Evolutionary conservation across 345 rosid species (phyloP), one percentile per base, ranked within the genome.

Genomic region (Citrus cavaleriei): DNA sequence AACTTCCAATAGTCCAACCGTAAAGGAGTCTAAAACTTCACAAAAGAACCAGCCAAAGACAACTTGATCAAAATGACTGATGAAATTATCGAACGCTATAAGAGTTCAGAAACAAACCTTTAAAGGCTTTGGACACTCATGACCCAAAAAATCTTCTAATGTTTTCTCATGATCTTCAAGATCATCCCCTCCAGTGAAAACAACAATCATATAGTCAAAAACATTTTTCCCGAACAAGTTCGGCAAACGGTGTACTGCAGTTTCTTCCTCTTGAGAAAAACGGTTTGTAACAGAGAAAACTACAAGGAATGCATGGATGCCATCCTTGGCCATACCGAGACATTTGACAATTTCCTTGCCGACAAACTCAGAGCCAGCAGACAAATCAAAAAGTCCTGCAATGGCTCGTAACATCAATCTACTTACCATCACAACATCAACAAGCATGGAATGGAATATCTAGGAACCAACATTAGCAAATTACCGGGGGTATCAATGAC

Each of bases 401-500:
- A 71, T 16, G n/a, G 61, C 40, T 72, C 37, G 35, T 5, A 22
- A 7, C 18, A 71, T 85, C 59, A 80, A 58, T 72, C 58, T 27
- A 59, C n/a, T 35, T 19, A 65, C 59, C 54, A 7, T 8, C 37
- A 70, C 24, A 40, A 72, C 4, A 57, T 67, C 28, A 12, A 57
- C 71, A 70, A 42, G 22, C 21, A 82, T 3, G 25, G 3, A 34
- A 25, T 1, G 14, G 27, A 42, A 30, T 10, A 32, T 65, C 68
- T 65, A 65, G 24, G 21, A 13, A 65, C 9, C 21, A 10, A 35
- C 46, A 5, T 30, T 28, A 14, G 28, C 10, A 10, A 5, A 18
- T 7, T 86, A 95, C 99, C 98, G 68, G 98, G 99, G 81, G 99
- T 95, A 73, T 93, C 98, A 30, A 95, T 87, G 67, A 95, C 99